Base-by-base conservation (phyloP, 257 asterid species). In the Solanum habrochaites region DNA sequence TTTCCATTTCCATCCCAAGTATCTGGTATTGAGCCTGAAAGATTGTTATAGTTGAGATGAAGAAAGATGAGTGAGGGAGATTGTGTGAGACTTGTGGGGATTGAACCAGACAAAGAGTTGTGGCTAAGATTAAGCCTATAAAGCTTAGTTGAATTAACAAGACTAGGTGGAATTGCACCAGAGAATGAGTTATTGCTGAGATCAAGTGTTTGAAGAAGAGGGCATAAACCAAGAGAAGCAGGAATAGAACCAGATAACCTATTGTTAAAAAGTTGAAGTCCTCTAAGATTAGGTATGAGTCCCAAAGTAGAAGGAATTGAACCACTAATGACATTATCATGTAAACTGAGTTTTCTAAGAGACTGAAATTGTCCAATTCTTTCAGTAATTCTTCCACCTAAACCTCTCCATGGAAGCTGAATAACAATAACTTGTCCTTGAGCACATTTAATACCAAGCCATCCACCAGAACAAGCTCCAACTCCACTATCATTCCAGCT, bases 371-470 rank as follows among this genome's bases (percentile, higher is more conserved):
- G 98, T 27, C 96, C 97, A 47, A 97, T 92, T n/a, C 92, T 93
- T 12, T 92, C 93, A 7, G 97, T 93, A 77, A 97, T 83, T 86
- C 93, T 90, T 39, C 99, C 99, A 78, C 95, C 92, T 72, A 97
- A 88, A 1, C 97, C 94, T 75, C 93, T 90, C 99, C 99, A 97
- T 3, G 99, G 99, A 7, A 97, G 98, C 93, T 96, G 98, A 58
- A 97, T 95, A 1, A 97, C 98, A 8, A 97, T 97, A 58, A 97
- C 99, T 82, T 96, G 97, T 11, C 99, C 99, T 52, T 91, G 92
- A 70, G 99, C 98, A 89, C 99, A 96, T 86, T 97, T 97, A 56
- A 97, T 95, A 31, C 99, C 99, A 35, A 67, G 85, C 99, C 99
- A 96, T 12, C 90, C 88, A 74, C 99, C 99, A 8, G 98, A 93